Conservation (phyloP, 305 asterid species). For the Fraxinus nigra region DNA sequence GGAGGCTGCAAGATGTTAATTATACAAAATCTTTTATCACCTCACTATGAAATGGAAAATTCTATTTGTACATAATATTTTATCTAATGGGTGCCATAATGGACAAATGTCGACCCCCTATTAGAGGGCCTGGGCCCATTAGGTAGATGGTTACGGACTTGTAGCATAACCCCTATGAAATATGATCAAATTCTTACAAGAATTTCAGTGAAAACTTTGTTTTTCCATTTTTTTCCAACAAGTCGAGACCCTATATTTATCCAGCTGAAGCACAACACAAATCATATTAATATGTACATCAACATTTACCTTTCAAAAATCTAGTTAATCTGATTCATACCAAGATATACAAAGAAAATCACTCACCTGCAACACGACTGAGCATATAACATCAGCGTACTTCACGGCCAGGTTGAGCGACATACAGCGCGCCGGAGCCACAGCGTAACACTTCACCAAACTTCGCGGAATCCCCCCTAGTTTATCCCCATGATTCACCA, state of each 20-base stretch:
- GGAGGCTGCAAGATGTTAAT: neutral
- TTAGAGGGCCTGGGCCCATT: too few species aligned
- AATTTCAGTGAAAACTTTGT: neutral
- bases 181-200: neutral
- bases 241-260: neutral
- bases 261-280: neutral
- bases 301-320: neutral
- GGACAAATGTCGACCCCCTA: too few species aligned
- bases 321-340: slow-evolving; percentile 9
- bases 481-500: slow-evolving; percentile 63
- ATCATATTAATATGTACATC: neutral
- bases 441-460: slow-evolving; percentile 67
- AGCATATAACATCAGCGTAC: slow-evolving; percentile 75
- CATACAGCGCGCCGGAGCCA: slow-evolving; percentile 93
- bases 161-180: neutral
- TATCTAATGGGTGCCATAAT: too few species aligned
- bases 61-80: too few species aligned
- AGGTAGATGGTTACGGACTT: too few species aligned
- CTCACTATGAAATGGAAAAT: too few species aligned
- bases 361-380: slow-evolving; percentile 83
- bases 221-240: neutral
- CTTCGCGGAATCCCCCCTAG: slow-evolving; percentile 75
- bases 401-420: slow-evolving; percentile 92
- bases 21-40: neutral
- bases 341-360: neutral